Percentiles rank a stretch among this genome's conserved stretches.
phyloP scores from a whole-genome alignment of 2,329 filamentous ascomycete species.

The Amesomyces nigricolor region DNA sequence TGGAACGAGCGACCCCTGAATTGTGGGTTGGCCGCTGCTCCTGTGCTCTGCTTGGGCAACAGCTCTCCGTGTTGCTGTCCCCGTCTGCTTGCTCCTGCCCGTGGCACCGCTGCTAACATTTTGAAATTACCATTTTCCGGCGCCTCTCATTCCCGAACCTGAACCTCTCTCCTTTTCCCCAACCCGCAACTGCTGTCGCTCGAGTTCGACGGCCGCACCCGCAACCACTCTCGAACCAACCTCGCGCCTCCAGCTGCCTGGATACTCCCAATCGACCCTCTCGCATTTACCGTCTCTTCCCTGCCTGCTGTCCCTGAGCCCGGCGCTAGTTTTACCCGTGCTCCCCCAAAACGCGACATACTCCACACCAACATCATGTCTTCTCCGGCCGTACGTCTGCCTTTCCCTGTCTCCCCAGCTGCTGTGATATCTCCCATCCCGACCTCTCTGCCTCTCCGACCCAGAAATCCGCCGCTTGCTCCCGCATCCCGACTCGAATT shows the following conservation, averaged over 20 bases:
- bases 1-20: constrained; percentile 24
- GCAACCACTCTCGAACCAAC: constrained; percentile 15
- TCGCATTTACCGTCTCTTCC: constrained; percentile 15
- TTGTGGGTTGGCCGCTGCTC: constrained; percentile 20
- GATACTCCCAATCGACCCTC: constrained; percentile 20
- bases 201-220: constrained; percentile 23
- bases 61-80: constrained; percentile 13
- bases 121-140: constrained; percentile 36
- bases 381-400: constrained; percentile 33
- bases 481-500: constrained; percentile 1
- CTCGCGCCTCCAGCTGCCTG: constrained; percentile 21
- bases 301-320: constrained; percentile 13
- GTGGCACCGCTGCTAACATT: constrained; percentile 32
- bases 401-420: constrained; percentile 16
- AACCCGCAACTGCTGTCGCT: constrained; percentile 21
- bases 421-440: constrained; percentile 12
- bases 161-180: constrained; percentile 26
- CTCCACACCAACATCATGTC: constrained; percentile 26
- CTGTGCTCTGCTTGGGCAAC: constrained; percentile 5
- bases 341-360: constrained; percentile 19
- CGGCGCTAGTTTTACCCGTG: constrained; percentile 24
- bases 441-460: constrained; percentile 4
- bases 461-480: not conserved
- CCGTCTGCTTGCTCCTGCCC: constrained; percentile 18
- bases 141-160: constrained; percentile 15